Percentiles rank a stretch among this genome's conserved stretches.
Conservation (phyloP, 192 early-diverging fungal genomes). For the Backusella mclennaniae region DNA sequence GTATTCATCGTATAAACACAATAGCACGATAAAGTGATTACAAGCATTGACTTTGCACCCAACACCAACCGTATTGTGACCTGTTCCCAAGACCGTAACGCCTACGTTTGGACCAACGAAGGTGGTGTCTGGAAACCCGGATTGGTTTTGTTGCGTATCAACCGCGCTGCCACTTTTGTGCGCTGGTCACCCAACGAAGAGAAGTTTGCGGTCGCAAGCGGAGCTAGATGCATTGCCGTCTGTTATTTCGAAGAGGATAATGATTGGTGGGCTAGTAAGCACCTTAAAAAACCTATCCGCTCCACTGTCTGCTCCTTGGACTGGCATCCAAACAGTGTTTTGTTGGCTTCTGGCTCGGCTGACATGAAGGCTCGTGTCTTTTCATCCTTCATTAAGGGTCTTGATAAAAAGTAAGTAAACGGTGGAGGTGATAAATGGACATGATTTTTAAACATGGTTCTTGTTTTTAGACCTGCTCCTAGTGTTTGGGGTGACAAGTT, state of each 20-base stretch:
- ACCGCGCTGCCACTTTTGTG: slow-evolving; percentile 93
- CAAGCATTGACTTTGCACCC: slow-evolving; percentile 94
- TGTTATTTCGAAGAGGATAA: slow-evolving; percentile 96
- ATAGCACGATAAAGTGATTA: slow-evolving; percentile 95
- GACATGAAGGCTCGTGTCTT: slow-evolving; percentile 93
- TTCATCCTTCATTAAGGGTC: slow-evolving; percentile 92
- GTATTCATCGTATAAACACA: not conserved
- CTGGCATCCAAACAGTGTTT: slow-evolving; percentile 97
- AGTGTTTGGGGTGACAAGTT: slow-evolving; percentile 92
- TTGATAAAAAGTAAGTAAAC: slow-evolving; percentile 72
- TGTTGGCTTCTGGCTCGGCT: slow-evolving; percentile 87
- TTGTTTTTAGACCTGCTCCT: slow-evolving; percentile 55
- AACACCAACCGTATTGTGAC: slow-evolving; percentile 93
- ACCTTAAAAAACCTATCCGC: slow-evolving; percentile 91
- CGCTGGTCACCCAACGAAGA: slow-evolving; percentile 93
- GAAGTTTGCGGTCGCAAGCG: slow-evolving; percentile 98
- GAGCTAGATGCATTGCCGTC: slow-evolving; percentile 86
- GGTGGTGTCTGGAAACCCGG: slow-evolving; percentile 79
- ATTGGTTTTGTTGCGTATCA: slow-evolving; percentile 91
- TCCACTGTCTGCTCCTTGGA: slow-evolving; percentile 86
- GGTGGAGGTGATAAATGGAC: not conserved
- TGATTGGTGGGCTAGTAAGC: slow-evolving; percentile 97
- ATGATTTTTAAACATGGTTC: not conserved
- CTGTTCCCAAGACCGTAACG: slow-evolving; percentile 98
- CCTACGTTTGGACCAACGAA: slow-evolving; percentile 95